These are phyloP conservation scores for Ustilago xerochloae DNA, from an alignment of 1,284 basidiomycete species.

Conservation along the genomic window DNA sequence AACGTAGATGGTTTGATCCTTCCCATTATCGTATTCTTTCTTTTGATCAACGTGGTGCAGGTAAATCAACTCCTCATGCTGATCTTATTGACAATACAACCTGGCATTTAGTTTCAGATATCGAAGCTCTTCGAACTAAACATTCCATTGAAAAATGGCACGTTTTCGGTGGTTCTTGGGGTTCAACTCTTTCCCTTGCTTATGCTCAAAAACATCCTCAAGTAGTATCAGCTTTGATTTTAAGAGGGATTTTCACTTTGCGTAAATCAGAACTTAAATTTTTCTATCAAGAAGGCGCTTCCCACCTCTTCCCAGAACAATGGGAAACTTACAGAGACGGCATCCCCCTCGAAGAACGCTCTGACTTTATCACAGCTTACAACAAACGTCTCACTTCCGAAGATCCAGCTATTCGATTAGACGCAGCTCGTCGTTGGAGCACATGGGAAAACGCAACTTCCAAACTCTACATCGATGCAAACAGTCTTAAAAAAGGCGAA, in stretches of 20 bases:
- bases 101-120: slow-evolving; percentile 91
- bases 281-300: slow-evolving; percentile 85
- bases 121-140: slow-evolving; percentile 81
- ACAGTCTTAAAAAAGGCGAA: slow-evolving; percentile 50
- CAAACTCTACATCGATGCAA: slow-evolving; percentile 59
- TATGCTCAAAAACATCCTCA: slow-evolving; percentile 89
- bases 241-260: slow-evolving; percentile 92
- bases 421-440: slow-evolving; percentile 83
- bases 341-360: slow-evolving; percentile 82
- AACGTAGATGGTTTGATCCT: slow-evolving; percentile 66
- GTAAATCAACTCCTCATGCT: slow-evolving; percentile 85
- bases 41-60: slow-evolving; percentile 76
- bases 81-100: slow-evolving; percentile 88
- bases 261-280: slow-evolving; percentile 84
- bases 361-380: slow-evolving; percentile 85
- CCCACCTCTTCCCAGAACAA: slow-evolving; percentile 65
- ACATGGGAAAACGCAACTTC: slow-evolving; percentile 65
- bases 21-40: slow-evolving; percentile 57
- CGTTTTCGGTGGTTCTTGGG: slow-evolving; percentile 73
- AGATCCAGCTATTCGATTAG: slow-evolving; percentile 76
- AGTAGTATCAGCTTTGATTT: slow-evolving; percentile 80
- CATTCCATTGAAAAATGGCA: slow-evolving; percentile 70
- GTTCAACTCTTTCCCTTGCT: slow-evolving; percentile 84
- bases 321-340: slow-evolving; percentile 75
- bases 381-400: slow-evolving; percentile 79